Evolutionary conservation across 2,329 filamentous ascomycete species (phyloP).

Genomic region (Daldinia sp.): DNA sequence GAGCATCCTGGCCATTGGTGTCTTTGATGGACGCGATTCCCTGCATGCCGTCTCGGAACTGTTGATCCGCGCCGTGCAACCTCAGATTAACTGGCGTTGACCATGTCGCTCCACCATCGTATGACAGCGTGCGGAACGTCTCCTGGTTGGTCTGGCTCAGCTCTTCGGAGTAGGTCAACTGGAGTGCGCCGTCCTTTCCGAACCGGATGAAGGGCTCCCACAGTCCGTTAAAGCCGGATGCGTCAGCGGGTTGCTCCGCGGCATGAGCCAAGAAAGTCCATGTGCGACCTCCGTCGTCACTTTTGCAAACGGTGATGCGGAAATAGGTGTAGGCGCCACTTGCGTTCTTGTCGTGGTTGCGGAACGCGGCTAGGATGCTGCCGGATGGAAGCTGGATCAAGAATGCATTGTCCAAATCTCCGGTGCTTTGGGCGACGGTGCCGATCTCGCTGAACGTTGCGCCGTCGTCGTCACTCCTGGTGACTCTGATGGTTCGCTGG

Average conservation of each 20-base stretch:
- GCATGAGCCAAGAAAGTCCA: conserved; percentile 52
- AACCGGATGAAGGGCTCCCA: conserved; percentile 56
- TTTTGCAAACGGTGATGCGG: conserved; percentile 49
- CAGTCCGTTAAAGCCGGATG: conserved; percentile 43
- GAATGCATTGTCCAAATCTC: conserved; percentile 53
- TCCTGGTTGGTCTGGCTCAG: conserved; percentile 53
- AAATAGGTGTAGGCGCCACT: conserved; percentile 47
- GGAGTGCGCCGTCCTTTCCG: conserved; percentile 49
- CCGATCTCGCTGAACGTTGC: conserved; percentile 47
- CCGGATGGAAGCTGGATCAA: conserved; percentile 49
- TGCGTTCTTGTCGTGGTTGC: conserved; percentile 52
- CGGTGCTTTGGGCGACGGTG: conserved; percentile 48
- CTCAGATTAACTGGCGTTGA: conserved; percentile 43
- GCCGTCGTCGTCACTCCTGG: conserved; percentile 50
- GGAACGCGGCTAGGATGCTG: conserved; percentile 51
- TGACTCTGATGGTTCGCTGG: conserved; percentile 45
- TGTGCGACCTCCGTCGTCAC: conserved; percentile 44
- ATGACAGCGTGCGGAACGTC: conserved; percentile 51
- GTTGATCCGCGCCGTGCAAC: conserved; percentile 47
- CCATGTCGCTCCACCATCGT: conserved; percentile 51
- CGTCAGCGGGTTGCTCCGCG: conserved; percentile 46
- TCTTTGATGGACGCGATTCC: conserved; percentile 48
- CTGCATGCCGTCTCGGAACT: conserved; percentile 48
- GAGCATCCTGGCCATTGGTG: conserved; percentile 42
- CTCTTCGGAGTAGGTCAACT: conserved; percentile 53